Base-by-base conservation (phyloP, 2,329 filamentous ascomycete genomes). In the Fusarium cicatricum region DNA sequence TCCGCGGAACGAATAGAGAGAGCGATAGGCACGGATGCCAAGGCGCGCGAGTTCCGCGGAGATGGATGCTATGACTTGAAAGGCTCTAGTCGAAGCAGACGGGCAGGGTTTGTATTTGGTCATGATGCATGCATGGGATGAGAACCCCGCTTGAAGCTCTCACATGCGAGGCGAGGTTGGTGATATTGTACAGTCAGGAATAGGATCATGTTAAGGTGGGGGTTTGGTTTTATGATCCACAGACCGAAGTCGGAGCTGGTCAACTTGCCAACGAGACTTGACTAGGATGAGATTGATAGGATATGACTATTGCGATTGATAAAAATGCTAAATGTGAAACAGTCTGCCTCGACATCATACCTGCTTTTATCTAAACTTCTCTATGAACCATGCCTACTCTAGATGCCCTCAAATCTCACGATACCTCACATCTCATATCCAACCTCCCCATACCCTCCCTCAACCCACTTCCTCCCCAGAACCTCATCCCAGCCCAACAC, bases 401-500 rank as follows among this genome's bases (percentile, higher is more conserved):
- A 26, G 28, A 10, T 17, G 14, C 11, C 36, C 32, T 29, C 23
- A 28, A 32, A 19, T 15, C 19, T 36, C 34, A 9, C 16, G 6
- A 34, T 21, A 5, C n/a, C n/a, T 32, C 28, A 45, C 7, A 29
- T 28, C 43, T 65, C 55, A 54, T 71, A 73, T 33, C 7, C 36
- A 0, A 70, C 21, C 50, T 72, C 69, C 7, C 11, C 50, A 42
- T 69, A 72, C 12, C 56, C 64, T 14, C 5, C 32, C 7, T 47
- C 52, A 0, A 59, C 63, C 4, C 70, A 71, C 16, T 64, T 57
- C 39, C 52, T 55, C 21, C n/a, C 47, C 49, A 44, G 55, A 23
- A 69, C 44, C 14, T 59, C 63, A 5, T 65, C 65, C 72, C 72
- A 75, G 16, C 62, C 55, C 33, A 83, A 68, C 8, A 80, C 75